These are phyloP conservation scores for Cyclospora cayetanensis DNA, from an alignment of 169 alveolate genomes.

Conservation along the genomic window DNA sequence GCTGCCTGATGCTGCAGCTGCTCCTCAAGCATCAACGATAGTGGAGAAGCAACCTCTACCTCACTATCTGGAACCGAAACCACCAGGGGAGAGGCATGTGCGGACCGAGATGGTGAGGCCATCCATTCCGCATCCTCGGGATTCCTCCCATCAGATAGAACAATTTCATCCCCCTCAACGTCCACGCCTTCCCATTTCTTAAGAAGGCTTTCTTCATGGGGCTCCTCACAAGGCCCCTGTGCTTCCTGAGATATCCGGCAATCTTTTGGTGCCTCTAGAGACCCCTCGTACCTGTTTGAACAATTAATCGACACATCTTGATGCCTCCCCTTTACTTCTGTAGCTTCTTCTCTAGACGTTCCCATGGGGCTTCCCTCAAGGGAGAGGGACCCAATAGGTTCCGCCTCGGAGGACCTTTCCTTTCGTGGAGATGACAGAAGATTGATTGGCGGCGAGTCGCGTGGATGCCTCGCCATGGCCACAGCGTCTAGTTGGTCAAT, in stretches of 20 bases:
- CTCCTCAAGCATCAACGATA: neutral
- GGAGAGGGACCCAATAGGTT: neutral
- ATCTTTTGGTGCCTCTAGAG: neutral
- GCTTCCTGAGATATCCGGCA: too few species aligned
- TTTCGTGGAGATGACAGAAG: neutral
- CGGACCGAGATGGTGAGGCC: neutral
- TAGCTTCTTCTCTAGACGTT: neutral
- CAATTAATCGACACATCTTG: neutral
- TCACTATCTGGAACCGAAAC: neutral
- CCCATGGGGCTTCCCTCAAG: neutral
- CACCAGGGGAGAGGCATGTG: neutral
- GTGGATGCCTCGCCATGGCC: too few species aligned
- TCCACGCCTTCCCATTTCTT: neutral
- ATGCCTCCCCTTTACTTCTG: neutral
- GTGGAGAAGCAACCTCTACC: neutral
- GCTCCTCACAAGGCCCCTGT: constrained; percentile 7
- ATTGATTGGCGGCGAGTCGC: neutral
- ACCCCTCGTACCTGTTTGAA: too few species aligned
- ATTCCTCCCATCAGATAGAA: neutral
- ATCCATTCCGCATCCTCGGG: neutral
- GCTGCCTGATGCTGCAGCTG: constrained; percentile 1
- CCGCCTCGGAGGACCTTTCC: neutral
- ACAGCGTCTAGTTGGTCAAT: too few species aligned
- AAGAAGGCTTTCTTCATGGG: neutral
- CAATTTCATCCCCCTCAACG: constrained; percentile 15